Evolutionary conservation across 2,329 filamentous ascomycete species (phyloP).

Genomic region (Grosmannia huntii): DNA sequence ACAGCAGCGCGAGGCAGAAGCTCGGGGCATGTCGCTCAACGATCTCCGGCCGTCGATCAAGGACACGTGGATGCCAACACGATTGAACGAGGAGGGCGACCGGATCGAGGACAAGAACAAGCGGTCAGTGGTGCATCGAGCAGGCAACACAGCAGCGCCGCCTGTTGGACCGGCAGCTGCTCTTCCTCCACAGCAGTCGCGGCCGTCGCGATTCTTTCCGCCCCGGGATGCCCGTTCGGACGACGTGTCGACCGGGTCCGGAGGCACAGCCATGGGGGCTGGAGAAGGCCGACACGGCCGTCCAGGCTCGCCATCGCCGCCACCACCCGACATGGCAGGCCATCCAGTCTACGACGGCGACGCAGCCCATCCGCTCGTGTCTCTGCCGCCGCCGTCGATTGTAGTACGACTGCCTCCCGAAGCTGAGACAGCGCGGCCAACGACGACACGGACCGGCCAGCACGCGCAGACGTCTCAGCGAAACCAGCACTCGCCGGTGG

Average conservation of each 20-base stretch:
- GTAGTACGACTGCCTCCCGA: slow-evolving; percentile 61
- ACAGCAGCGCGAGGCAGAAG: slow-evolving; percentile 29
- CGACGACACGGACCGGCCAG: neutral
- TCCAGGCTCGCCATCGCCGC: slow-evolving; percentile 51
- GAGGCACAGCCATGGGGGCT: neutral
- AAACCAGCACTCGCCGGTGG: slow-evolving; percentile 1
- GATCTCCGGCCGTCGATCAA: slow-evolving; percentile 36
- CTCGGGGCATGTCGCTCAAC: slow-evolving; percentile 29
- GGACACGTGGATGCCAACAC: slow-evolving; percentile 39
- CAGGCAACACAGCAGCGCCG: slow-evolving; percentile 2
- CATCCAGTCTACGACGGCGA: slow-evolving; percentile 65
- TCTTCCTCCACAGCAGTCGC: slow-evolving; percentile 24
- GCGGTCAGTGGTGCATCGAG: slow-evolving; percentile 16
- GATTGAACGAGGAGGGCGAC: slow-evolving; percentile 22
- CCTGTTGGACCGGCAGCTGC: slow-evolving; percentile 7
- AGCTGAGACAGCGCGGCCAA: neutral
- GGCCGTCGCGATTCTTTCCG: slow-evolving; percentile 51
- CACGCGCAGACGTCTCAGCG: neutral
- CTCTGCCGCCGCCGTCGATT: slow-evolving; percentile 55
- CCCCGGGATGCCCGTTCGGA: slow-evolving; percentile 34
- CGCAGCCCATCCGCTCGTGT: slow-evolving; percentile 51
- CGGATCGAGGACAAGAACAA: slow-evolving; percentile 19
- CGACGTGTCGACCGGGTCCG: slow-evolving; percentile 13
- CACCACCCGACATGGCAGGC: slow-evolving; percentile 55
- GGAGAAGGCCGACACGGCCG: slow-evolving; percentile 15